Evolutionary conservation across 805 yeast genomes (phyloP).

Genomic region (Lachancea cidri): DNA sequence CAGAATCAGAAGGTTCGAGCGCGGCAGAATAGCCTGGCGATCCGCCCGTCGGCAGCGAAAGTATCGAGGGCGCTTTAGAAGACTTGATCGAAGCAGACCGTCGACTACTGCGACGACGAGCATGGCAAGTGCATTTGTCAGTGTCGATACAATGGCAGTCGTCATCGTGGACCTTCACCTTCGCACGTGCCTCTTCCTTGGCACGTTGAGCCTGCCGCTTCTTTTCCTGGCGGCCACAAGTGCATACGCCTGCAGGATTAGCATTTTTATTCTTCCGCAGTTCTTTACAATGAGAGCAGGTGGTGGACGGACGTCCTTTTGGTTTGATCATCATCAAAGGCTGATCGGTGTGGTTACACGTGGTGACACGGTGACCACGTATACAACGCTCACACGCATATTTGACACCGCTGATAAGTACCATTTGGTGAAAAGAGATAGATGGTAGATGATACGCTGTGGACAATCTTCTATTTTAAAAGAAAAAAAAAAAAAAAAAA

Average conservation of each 20-base stretch:
- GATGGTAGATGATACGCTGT: background rate
- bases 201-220: conserved; percentile 33
- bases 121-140: conserved; percentile 11
- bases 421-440: conserved; percentile 46
- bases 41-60: background rate
- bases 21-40: background rate
- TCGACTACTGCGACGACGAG: conserved; percentile 3
- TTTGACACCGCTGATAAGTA: conserved; percentile 83
- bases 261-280: conserved; percentile 60
- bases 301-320: conserved; percentile 93
- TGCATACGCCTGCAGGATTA: conserved; percentile 57
- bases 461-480: too few species aligned
- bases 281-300: conserved; percentile 81
- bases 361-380: conserved; percentile 92
- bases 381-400: conserved; percentile 96
- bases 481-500: too few species aligned
- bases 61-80: conserved; percentile 3
- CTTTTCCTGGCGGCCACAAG: conserved; percentile 56
- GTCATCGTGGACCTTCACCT: conserved; percentile 16
- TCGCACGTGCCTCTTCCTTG: conserved; percentile 30
- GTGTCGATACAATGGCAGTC: conserved; percentile 15
- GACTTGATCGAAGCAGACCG: conserved; percentile 1
- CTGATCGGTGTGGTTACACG: conserved; percentile 88
- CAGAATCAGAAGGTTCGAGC: conserved; percentile 5
- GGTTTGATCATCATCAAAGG: conserved; percentile 92